A percentile compares a stretch with the other conserved stretches of the same genome.
Conservation (phyloP, 345 rosid genomes). For the Pseudoturritis turrita region DNA sequence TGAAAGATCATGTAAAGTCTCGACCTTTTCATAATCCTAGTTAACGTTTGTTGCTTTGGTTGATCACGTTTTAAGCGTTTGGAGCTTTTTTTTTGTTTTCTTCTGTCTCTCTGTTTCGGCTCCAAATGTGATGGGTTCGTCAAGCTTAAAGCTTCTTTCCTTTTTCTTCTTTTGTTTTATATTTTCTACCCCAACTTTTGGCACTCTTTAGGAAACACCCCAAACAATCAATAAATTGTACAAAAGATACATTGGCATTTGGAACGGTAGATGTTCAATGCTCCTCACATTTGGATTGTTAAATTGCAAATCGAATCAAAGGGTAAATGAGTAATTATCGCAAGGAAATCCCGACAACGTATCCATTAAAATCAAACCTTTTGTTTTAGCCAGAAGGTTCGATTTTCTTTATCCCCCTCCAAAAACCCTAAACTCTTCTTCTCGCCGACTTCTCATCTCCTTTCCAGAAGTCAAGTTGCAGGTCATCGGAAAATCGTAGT, state of each 20-base stretch:
- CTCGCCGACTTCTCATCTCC: constrained; percentile 6
- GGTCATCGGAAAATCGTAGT: constrained; percentile 6
- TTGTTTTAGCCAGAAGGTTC: background rate
- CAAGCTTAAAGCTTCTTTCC: too few species aligned
- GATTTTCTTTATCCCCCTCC: background rate
- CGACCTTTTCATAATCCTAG: background rate
- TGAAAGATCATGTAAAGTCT: constrained; percentile 17
- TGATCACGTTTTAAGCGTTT: constrained; percentile 2
- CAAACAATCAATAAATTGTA: background rate
- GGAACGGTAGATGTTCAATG: constrained; percentile 15
- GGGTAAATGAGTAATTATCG: background rate
- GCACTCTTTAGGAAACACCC: constrained; percentile 2
- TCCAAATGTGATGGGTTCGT: too few species aligned
- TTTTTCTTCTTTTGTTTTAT: background rate
- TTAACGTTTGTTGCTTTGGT: background rate
- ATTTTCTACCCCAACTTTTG: background rate
- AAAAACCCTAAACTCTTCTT: background rate
- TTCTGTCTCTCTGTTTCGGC: background rate
- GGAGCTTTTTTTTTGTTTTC: background rate
- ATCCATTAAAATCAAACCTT: background rate
- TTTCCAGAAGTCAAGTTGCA: constrained; percentile 1
- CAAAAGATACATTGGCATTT: background rate
- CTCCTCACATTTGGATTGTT: background rate
- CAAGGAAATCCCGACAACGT: too few species aligned
- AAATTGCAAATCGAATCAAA: background rate